Evolutionary conservation across 495 filamentous ascomycete species (phyloP).

Genomic region (Penicillium antarcticum): DNA sequence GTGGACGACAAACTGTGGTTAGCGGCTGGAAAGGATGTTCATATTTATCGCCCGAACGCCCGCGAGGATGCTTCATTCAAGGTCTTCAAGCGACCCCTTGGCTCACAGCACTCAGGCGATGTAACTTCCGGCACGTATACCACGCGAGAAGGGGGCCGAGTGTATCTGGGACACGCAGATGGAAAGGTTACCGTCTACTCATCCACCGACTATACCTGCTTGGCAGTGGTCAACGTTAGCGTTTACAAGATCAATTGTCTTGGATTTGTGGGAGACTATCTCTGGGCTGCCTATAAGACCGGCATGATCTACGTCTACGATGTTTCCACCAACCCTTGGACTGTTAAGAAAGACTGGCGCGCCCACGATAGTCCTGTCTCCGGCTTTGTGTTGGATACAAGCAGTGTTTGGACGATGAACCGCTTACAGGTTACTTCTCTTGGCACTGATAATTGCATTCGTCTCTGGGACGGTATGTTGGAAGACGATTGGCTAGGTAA

Average conservation of each 20-base stretch:
- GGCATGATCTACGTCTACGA: slow-evolving; percentile 97
- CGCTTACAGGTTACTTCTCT: slow-evolving; percentile 84
- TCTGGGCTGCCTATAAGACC: slow-evolving; percentile 94
- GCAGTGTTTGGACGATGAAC: slow-evolving; percentile 83
- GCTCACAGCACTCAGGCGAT: slow-evolving; percentile 68
- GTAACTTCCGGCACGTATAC: slow-evolving; percentile 82
- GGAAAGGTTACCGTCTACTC: slow-evolving; percentile 95
- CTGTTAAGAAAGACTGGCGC: slow-evolving; percentile 88
- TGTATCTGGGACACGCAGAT: slow-evolving; percentile 90
- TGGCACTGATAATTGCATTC: slow-evolving; percentile 80
- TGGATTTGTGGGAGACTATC: slow-evolving; percentile 72
- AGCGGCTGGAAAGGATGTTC: slow-evolving; percentile 81
- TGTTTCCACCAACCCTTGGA: slow-evolving; percentile 76
- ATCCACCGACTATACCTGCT: slow-evolving; percentile 64
- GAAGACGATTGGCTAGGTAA: slow-evolving; percentile 88
- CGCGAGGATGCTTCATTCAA: slow-evolving; percentile 68
- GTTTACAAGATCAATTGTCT: slow-evolving; percentile 94
- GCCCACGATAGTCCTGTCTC: slow-evolving; percentile 82
- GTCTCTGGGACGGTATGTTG: slow-evolving; percentile 90
- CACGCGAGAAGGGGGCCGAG: slow-evolving; percentile 68
- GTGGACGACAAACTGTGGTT: slow-evolving; percentile 82
- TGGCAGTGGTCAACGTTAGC: slow-evolving; percentile 78
- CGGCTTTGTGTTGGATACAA: slow-evolving; percentile 70
- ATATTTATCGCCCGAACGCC: slow-evolving; percentile 72
- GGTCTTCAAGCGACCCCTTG: slow-evolving; percentile 64